Evolutionary conservation across 192 early-diverging fungal genomes (phyloP).

Genomic region (Pilaira anomala): DNA sequence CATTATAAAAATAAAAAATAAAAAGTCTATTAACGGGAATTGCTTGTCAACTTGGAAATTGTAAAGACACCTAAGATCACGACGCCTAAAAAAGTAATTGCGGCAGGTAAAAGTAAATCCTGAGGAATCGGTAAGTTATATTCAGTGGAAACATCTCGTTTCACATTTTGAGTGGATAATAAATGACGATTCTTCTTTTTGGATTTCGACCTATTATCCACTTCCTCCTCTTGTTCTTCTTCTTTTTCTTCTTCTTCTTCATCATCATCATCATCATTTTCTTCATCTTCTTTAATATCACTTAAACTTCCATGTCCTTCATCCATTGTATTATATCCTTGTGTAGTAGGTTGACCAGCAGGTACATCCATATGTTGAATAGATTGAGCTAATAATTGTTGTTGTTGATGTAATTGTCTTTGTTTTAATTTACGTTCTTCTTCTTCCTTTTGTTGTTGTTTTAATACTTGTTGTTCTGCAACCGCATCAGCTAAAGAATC

Average conservation of each 20-base stretch:
- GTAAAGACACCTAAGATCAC: conserved; percentile 37
- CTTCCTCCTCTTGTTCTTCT: not conserved
- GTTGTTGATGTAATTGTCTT: not conserved
- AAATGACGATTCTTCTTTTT: not conserved
- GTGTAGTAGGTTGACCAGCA: conserved; percentile 1
- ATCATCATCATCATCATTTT: not conserved
- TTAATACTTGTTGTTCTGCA: not conserved
- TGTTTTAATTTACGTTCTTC: not conserved
- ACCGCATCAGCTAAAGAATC: conserved; percentile 26
- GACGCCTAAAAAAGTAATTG: conserved; percentile 35
- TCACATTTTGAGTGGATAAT: not conserved
- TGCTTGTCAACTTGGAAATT: conserved; percentile 22
- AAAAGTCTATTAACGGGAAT: not conserved
- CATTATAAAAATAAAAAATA: not conserved
- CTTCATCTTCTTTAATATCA: not conserved
- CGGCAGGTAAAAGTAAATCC: conserved; percentile 33
- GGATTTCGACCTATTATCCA: not conserved
- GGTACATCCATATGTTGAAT: not conserved
- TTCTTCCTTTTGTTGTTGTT: not conserved
- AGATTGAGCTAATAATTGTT: not conserved
- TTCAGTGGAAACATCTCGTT: not conserved
- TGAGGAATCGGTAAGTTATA: conserved; percentile 12
- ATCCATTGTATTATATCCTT: conserved; percentile 7
- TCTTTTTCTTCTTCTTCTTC: not conserved
- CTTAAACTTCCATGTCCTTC: not conserved